Evolutionary conservation across 345 rosid genomes (phyloP).

Genomic region (Mercurialis annua): DNA sequence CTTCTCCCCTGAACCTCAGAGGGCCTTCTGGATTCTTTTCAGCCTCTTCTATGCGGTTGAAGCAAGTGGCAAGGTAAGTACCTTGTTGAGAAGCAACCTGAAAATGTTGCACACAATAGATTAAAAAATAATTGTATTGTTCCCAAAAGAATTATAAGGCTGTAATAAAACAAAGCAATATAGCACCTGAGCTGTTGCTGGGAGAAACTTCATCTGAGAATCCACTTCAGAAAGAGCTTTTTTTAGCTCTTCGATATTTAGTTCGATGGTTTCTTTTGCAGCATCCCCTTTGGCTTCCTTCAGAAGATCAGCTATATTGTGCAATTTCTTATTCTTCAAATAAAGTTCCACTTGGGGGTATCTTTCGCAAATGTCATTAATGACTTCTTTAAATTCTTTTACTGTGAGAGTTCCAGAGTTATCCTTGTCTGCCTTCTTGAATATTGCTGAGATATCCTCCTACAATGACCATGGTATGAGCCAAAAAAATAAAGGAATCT

Average conservation of each 20-base stretch:
- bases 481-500: neutral
- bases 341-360: conserved; percentile 92
- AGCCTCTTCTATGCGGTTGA: conserved; percentile 86
- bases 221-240: conserved; percentile 80
- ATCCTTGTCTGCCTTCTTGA: conserved; percentile 86
- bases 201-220: conserved; percentile 83
- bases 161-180: neutral
- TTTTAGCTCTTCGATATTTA: conserved; percentile 80
- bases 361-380: conserved; percentile 71
- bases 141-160: neutral
- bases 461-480: conserved; percentile 25
- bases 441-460: conserved; percentile 80
- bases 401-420: conserved; percentile 84
- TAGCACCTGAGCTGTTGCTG: conserved; percentile 92
- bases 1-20: conserved; percentile 81
- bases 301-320: conserved; percentile 59
- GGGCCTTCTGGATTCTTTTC: conserved; percentile 94
- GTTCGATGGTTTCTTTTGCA: conserved; percentile 56
- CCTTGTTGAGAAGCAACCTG: conserved; percentile 99
- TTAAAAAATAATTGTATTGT: neutral
- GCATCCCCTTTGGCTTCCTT: conserved; percentile 56
- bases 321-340: conserved; percentile 67
- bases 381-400: conserved; percentile 73
- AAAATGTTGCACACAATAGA: neutral
- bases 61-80: conserved; percentile 82